phyloP scores from a whole-genome alignment of 306 rosid genomes.

The Mucuna pruriens region DNA sequence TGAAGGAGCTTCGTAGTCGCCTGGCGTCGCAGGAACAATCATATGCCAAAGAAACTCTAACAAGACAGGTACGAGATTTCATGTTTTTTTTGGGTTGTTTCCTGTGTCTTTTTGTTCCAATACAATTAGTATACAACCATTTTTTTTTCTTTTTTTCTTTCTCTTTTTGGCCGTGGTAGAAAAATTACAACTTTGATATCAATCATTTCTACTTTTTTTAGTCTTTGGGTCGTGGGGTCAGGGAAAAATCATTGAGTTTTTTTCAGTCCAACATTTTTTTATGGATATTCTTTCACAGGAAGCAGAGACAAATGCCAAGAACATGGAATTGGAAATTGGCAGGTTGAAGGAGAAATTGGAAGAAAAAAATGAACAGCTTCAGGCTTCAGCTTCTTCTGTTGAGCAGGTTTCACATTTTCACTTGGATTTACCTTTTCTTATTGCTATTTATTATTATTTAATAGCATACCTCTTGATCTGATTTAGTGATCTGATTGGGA shows the following conservation, averaged over 20 bases:
- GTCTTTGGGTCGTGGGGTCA: conserved; percentile 56
- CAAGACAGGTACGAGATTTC: conserved; percentile 73
- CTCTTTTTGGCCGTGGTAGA: conserved; percentile 34
- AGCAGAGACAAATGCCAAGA: conserved; percentile 83
- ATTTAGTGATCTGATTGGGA: conserved; percentile 13
- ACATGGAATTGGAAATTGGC: conserved; percentile 75
- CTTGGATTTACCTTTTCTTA: neutral
- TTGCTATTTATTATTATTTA: conserved; percentile 12
- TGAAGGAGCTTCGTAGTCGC: conserved; percentile 84
- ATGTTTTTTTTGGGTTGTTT: conserved; percentile 31
- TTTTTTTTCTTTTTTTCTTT: neutral
- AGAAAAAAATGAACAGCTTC: conserved; percentile 70
- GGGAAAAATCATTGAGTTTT: conserved; percentile 21
- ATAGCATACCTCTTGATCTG: conserved; percentile 19
- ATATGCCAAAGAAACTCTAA: conserved; percentile 65
- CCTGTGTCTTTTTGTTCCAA: conserved; percentile 30
- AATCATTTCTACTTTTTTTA: conserved; percentile 44
- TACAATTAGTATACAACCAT: too few relatives aligned
- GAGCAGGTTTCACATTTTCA: conserved; percentile 61
- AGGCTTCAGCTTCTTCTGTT: conserved; percentile 69
- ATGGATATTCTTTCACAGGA: conserved; percentile 56
- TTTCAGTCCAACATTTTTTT: conserved; percentile 27
- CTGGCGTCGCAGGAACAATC: conserved; percentile 82
- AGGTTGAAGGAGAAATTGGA: conserved; percentile 70
- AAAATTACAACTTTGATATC: conserved; percentile 41